Base-by-base conservation (phyloP, 805 yeast genomes). In the Candida fluviatilis region DNA sequence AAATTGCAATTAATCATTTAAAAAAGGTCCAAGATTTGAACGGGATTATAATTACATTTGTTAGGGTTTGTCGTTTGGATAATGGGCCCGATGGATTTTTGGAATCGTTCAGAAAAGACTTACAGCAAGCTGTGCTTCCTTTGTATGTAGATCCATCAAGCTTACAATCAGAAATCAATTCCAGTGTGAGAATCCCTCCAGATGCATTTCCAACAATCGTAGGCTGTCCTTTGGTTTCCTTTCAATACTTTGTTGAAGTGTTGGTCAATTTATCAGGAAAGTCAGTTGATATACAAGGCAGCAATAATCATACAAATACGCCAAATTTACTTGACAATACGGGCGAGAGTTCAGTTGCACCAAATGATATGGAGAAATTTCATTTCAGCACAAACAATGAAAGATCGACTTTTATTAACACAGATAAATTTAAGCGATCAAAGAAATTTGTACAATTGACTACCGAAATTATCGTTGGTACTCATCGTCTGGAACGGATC, bases 151-250 rank as follows among this genome's bases (percentile, higher is more conserved):
- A 87, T 54, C 87, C 90, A 1, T 64, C 53, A 11, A 72, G 83
- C 1, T 64, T 78, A 28, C 60, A 69, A 13, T 71, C 80, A 29
- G 80, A 76, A 24, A 68, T 82, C 7, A 76, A 75, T 23, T 77
- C 90, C 0, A 73, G 76, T 29, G 59, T 89, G 15, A 69, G 80
- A 44, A 80, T 89, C 0, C 96, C 97, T 0, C 76, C 84, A 0
- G 96, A 89, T 49, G 80, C 85, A 0, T 87, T 89, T 54, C 95
- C 96, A 1, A 85, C 95, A 0, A 84, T 87, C 11, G 71, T 76
- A 13, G 84, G 84, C 1, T 76, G 85, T 36, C 78, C 78, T 2
- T 62, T 82, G 34, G 87, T 88, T 6, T 73, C 88, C 2, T 89
- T 89, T 58, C 91, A 85, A 53, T 89, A 90, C 55, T 85, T 83